Evolutionary conservation across 208 protist genomes (phyloP).

Genomic region (Leptomonas seymouri): DNA sequence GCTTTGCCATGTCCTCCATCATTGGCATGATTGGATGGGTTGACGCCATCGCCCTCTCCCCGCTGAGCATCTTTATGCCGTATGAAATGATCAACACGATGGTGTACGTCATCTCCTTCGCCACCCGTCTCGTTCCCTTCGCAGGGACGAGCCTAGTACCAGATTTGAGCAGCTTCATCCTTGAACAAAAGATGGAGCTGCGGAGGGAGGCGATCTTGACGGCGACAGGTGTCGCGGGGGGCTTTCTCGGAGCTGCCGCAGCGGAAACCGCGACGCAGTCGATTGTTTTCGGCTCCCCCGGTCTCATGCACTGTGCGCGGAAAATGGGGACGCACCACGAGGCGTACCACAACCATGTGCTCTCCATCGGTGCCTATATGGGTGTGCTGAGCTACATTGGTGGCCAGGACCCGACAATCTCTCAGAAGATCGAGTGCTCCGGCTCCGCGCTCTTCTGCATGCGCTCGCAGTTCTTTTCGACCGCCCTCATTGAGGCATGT

Average conservation of each 20-base stretch:
- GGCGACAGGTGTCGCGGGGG: conserved; percentile 52
- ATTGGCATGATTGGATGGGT: conserved; percentile 58
- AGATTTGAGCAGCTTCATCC: conserved; percentile 36
- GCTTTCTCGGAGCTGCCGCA: conserved; percentile 50
- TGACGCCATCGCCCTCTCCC: conserved; percentile 63
- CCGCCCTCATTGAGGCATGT: conserved; percentile 34
- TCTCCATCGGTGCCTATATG: conserved; percentile 49
- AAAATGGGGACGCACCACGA: conserved; percentile 32
- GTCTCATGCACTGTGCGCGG: conserved; percentile 50
- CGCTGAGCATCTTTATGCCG: conserved; percentile 71
- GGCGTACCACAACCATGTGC: conserved; percentile 55
- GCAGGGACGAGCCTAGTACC: conserved; percentile 21
- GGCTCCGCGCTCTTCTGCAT: conserved; percentile 40
- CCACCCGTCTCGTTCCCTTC: conserved; percentile 50
- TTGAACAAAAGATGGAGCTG: conserved; percentile 4
- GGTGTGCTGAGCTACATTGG: conserved; percentile 59
- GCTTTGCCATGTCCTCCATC: conserved; percentile 53
- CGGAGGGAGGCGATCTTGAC: conserved; percentile 43
- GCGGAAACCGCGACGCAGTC: conserved; percentile 37
- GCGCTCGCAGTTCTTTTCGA: conserved; percentile 47
- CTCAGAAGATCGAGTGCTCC: conserved; percentile 47
- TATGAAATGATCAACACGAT: conserved; percentile 48
- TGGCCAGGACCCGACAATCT: conserved; percentile 56
- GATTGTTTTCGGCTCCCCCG: conserved; percentile 63
- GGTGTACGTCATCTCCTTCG: conserved; percentile 60